A percentile compares a stretch with the other conserved stretches of the same genome.
Evolutionary conservation across 2,329 filamentous ascomycete species (phyloP).

Genomic region (Ophiostoma australiae): DNA sequence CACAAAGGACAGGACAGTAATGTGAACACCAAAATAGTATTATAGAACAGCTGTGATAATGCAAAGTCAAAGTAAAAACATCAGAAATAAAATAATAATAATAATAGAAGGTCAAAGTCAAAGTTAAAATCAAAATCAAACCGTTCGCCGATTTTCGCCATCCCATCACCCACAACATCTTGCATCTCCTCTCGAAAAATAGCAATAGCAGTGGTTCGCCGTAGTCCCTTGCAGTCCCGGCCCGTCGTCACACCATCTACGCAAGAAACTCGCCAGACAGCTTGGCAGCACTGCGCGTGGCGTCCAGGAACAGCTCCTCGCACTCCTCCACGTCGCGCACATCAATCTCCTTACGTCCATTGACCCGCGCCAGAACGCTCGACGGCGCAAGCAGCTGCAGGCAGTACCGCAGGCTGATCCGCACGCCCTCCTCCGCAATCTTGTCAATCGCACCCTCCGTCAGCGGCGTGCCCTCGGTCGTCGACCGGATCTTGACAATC

Average conservation of each 20-base stretch:
- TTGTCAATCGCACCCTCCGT: constrained; percentile 80
- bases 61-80: background rate
- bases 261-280: constrained; percentile 48
- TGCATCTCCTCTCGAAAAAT: background rate
- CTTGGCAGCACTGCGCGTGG: constrained; percentile 68
- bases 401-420: constrained; percentile 86
- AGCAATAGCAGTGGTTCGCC: background rate
- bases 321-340: constrained; percentile 73
- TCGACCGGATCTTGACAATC: constrained; percentile 80
- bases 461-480: constrained; percentile 74
- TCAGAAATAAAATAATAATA: background rate
- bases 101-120: background rate
- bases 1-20: background rate
- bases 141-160: constrained; percentile 19
- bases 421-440: constrained; percentile 79
- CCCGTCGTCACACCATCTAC: background rate
- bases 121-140: background rate
- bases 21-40: background rate
- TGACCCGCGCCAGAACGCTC: constrained; percentile 80
- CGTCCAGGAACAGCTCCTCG: constrained; percentile 79
- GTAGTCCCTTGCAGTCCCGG: background rate
- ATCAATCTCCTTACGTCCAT: constrained; percentile 71
- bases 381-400: constrained; percentile 71
- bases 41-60: background rate
- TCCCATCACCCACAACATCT: background rate